phyloP scores from a whole-genome alignment of 805 yeast genomes.

The Grigorovia yakushimaensis region DNA sequence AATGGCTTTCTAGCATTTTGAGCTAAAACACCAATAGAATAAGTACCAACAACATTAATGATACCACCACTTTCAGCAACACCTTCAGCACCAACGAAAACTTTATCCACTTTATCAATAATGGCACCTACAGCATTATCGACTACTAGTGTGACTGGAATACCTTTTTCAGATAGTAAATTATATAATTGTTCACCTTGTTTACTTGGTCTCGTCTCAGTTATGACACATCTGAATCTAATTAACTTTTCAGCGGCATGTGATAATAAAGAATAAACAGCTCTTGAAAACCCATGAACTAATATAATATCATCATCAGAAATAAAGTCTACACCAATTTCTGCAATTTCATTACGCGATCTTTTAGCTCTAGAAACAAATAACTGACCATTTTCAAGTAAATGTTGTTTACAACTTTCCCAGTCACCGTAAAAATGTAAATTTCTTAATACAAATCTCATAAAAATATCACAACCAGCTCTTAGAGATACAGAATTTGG shows the following conservation, averaged over 20 bases:
- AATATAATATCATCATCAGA: conserved; percentile 86
- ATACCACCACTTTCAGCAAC: conserved; percentile 98
- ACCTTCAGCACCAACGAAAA: conserved; percentile 97
- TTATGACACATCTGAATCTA: conserved; percentile 81
- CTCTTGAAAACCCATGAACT: conserved; percentile 88
- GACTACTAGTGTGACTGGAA: conserved; percentile 80
- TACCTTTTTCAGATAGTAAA: conserved; percentile 54
- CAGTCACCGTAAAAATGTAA: conserved; percentile 79
- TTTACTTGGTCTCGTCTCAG: conserved; percentile 83
- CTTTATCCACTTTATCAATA: conserved; percentile 83
- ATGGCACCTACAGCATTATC: conserved; percentile 93
- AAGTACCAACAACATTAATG: conserved; percentile 89
- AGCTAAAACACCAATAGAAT: conserved; percentile 89
- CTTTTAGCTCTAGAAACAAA: conserved; percentile 88
- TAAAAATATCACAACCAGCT: conserved; percentile 96
- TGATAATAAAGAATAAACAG: conserved; percentile 64
- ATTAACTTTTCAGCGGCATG: conserved; percentile 70
- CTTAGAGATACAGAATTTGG: conserved; percentile 86
- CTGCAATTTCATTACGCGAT: conserved; percentile 79
- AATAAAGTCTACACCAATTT: conserved; percentile 78
- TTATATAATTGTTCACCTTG: conserved; percentile 68
- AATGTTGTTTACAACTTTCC: conserved; percentile 82
- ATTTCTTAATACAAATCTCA: conserved; percentile 85
- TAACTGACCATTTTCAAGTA: conserved; percentile 87
- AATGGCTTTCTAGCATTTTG: conserved; percentile 85